Conservation (phyloP, 768 basidiomycete genomes). For the Mycena sanguinolenta region DNA sequence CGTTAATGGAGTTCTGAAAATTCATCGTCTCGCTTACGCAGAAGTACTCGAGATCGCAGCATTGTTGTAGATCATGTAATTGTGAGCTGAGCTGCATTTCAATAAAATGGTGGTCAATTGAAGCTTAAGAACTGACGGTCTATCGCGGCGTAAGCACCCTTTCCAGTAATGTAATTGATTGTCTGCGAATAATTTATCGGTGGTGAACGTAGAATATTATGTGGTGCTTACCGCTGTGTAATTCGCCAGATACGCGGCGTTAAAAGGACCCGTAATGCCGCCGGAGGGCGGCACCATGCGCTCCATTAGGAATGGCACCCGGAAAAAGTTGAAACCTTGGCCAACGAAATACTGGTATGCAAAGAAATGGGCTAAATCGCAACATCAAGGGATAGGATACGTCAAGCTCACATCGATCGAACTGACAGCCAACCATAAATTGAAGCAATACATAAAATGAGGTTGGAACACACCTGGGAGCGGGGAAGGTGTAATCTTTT, state of each 20-base stretch:
- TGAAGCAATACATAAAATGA: background rate
- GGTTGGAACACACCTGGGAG: slow-evolving; percentile 14
- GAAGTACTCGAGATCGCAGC: slow-evolving; percentile 62
- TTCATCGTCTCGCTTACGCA: slow-evolving; percentile 50
- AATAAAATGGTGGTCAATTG: background rate
- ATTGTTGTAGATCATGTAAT: slow-evolving; percentile 72
- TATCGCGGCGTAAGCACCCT: slow-evolving; percentile 68
- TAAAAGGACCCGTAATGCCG: slow-evolving; percentile 68
- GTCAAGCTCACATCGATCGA: slow-evolving; percentile 49
- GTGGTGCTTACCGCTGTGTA: slow-evolving; percentile 55
- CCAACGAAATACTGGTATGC: slow-evolving; percentile 69
- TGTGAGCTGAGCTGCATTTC: slow-evolving; percentile 58
- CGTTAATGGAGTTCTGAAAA: background rate
- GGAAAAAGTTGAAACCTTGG: slow-evolving; percentile 49
- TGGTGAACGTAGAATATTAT: background rate
- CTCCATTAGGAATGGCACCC: slow-evolving; percentile 70
- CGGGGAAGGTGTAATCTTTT: slow-evolving; percentile 46
- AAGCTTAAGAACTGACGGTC: slow-evolving; percentile 57
- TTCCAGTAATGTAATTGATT: slow-evolving; percentile 70
- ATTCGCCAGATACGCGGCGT: slow-evolving; percentile 64
- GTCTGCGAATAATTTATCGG: slow-evolving; percentile 48
- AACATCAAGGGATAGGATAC: background rate
- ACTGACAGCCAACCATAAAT: slow-evolving; percentile 58
- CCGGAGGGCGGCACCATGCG: slow-evolving; percentile 65
- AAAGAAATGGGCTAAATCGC: slow-evolving; percentile 40